Percentiles rank a stretch among this genome's conserved stretches.
These are phyloP conservation scores for Beauveria australis DNA, from an alignment of 2,329 filamentous ascomycete species.

Conservation along the genomic window DNA sequence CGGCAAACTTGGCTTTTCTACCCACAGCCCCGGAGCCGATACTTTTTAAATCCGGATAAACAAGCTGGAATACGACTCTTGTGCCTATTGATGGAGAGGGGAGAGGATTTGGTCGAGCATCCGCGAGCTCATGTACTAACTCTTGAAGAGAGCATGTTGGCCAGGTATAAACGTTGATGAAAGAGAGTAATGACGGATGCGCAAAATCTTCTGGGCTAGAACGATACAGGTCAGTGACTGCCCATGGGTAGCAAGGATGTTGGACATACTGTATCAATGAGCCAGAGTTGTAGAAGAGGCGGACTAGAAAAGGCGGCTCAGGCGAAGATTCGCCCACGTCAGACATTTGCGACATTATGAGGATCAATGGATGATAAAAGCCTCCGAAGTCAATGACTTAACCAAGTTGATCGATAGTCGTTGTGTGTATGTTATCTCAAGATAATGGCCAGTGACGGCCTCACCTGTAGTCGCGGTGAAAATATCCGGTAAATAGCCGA, in stretches of 20 bases:
- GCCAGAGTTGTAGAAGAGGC: slow-evolving; percentile 67
- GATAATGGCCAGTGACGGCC: neutral
- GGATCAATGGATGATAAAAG: too few species aligned
- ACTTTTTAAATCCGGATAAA: slow-evolving; percentile 65
- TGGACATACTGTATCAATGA: slow-evolving; percentile 57
- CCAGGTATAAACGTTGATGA: slow-evolving; percentile 67
- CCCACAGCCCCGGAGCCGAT: slow-evolving; percentile 18
- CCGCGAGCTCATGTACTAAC: slow-evolving; percentile 67
- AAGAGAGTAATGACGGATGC: neutral
- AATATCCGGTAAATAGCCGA: slow-evolving; percentile 21
- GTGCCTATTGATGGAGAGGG: slow-evolving; percentile 71
- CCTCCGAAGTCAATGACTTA: too few species aligned
- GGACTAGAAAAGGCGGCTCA: slow-evolving; percentile 74
- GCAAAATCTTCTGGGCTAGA: slow-evolving; percentile 1
- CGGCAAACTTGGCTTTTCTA: slow-evolving; percentile 51
- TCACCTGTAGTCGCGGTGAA: slow-evolving; percentile 12
- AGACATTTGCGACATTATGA: slow-evolving; percentile 24
- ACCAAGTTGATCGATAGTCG: neutral
- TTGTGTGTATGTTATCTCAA: neutral
- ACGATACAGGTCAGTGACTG: neutral
- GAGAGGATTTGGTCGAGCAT: slow-evolving; percentile 56
- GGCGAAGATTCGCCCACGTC: slow-evolving; percentile 49
- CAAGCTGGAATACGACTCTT: slow-evolving; percentile 76
- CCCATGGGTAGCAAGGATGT: neutral
- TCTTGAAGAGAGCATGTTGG: slow-evolving; percentile 71